Percentiles rank a stretch among this genome's conserved stretches.
These are phyloP conservation scores for Aspergillus jensenii DNA, from an alignment of 2,329 filamentous ascomycete genomes.

Conservation along the genomic window DNA sequence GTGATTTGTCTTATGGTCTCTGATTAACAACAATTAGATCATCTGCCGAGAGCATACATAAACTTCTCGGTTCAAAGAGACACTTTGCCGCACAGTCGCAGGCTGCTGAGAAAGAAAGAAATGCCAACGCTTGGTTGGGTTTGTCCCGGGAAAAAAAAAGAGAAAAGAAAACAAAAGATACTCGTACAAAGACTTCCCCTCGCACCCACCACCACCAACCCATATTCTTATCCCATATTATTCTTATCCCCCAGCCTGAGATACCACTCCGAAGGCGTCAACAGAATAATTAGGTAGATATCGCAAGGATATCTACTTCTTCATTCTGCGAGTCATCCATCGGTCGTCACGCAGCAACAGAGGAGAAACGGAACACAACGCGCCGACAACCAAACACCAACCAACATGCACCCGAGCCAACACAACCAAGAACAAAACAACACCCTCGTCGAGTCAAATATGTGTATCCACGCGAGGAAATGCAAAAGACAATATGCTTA, in stretches of 20 bases:
- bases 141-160: neutral
- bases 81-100: neutral
- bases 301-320: neutral
- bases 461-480: neutral
- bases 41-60: neutral
- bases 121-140: neutral
- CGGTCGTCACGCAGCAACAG: neutral
- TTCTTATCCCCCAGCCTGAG: neutral
- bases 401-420: neutral
- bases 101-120: neutral
- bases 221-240: neutral
- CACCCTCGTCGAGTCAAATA: neutral
- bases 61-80: neutral
- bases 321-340: neutral
- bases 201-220: neutral
- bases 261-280: neutral
- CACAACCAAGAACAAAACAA: neutral
- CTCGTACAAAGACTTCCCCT: neutral
- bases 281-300: neutral
- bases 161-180: neutral
- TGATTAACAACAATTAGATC: neutral
- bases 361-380: neutral
- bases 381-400: neutral
- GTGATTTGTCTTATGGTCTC: neutral
- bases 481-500: neutral